A percentile compares a stretch with the other conserved stretches of the same genome.
Conservation (phyloP, 2,329 filamentous ascomycete genomes). For the Colletotrichum eleusines region DNA sequence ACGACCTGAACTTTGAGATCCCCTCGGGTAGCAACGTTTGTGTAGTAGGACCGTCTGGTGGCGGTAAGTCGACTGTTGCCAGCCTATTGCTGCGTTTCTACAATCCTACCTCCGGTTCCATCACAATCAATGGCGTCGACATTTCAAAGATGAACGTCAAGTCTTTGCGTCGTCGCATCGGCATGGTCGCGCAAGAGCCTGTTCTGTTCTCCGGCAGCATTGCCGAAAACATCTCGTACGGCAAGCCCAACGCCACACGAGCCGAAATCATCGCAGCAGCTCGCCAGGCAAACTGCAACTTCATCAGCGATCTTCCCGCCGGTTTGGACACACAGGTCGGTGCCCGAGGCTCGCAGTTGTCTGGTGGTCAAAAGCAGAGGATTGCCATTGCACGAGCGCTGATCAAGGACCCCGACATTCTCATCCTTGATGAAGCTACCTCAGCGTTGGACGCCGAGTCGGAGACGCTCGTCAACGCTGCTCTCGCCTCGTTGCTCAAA, state of each 20-base stretch:
- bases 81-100: slow-evolving; percentile 95
- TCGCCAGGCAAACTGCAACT: slow-evolving; percentile 92
- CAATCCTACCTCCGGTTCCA: slow-evolving; percentile 79
- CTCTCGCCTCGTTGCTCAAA: slow-evolving; percentile 81
- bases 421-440: slow-evolving; percentile 96
- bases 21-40: slow-evolving; percentile 94
- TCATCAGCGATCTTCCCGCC: slow-evolving; percentile 96
- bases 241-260: slow-evolving; percentile 81
- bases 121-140: slow-evolving; percentile 87
- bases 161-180: slow-evolving; percentile 90
- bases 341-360: slow-evolving; percentile 90
- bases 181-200: slow-evolving; percentile 95
- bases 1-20: slow-evolving; percentile 88
- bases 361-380: slow-evolving; percentile 96
- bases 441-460: slow-evolving; percentile 96
- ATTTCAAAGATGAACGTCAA: slow-evolving; percentile 92
- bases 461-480: slow-evolving; percentile 95
- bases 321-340: slow-evolving; percentile 95
- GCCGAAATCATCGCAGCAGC: slow-evolving; percentile 89
- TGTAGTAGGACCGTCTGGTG: slow-evolving; percentile 95
- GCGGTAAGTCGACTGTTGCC: slow-evolving; percentile 95
- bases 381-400: slow-evolving; percentile 96
- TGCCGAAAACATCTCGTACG: slow-evolving; percentile 92
- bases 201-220: slow-evolving; percentile 90
- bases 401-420: slow-evolving; percentile 94